Base-by-base conservation (phyloP, 2,329 filamentous ascomycete species). In the Colletotrichum somersetense region DNA sequence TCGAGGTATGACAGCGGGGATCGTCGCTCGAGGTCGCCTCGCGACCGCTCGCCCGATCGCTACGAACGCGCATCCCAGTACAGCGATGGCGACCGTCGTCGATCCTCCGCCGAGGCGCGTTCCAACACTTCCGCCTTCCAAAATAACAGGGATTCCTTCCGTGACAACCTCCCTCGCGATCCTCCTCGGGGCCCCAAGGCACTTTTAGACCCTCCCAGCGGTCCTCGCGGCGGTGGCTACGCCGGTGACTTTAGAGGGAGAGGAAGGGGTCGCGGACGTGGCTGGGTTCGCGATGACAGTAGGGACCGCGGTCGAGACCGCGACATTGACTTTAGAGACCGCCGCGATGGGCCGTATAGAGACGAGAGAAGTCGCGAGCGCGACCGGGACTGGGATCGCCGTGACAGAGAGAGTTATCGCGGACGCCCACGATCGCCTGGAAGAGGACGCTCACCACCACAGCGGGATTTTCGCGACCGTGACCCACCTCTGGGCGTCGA, bases 131-230 rank as follows among this genome's bases (percentile, higher is more conserved):
- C 88, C 38, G 83, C 85, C n/a, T 93, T 93, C 73, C 88, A 87
- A 1, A 88, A 86, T 75, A 88, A 87, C 75, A 86, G 91, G 75
- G 89, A 91, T 75, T 80, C 78, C 16, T 91, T 90, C 74, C 80
- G 84, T 40, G 85, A 74, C 38, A 69, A 69, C 46, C 67, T 76
- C 5, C 48, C 87, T 16, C 88, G 92, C 75, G 93, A 97, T 74
- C 91, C 93, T 2, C 95, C 95, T 3, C 89, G 94, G 67, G 95
- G 93, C 0, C 94, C 95, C 14, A 94, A 95, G 80, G 93, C 93
- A 5, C 84, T 95, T 69, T 88, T 92, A 72, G 93, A 96, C 73
- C 83, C 89, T 40, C 88, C 89, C n/a, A 89, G 87, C 74, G 91
- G 90, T 40, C 91, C 91, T 18, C 88, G 93, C 69, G 91, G 91